These are phyloP conservation scores for Ormosia semicastrata DNA, from an alignment of 306 rosid species.

Conservation along the genomic window DNA sequence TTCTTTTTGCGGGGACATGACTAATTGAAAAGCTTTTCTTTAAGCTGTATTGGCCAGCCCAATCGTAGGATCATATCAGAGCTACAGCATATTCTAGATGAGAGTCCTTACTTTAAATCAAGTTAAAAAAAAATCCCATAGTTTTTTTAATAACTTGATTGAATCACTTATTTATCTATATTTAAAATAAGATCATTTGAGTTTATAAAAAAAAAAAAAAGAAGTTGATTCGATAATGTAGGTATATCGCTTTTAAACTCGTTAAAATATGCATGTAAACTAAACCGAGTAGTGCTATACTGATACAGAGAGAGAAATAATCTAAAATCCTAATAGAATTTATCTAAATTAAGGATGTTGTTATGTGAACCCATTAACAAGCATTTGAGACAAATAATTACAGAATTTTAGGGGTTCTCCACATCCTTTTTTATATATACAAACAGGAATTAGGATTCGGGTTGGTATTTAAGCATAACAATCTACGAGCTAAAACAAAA, in stretches of 20 bases:
- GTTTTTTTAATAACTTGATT: background rate
- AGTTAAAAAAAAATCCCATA: too few species aligned
- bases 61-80: background rate
- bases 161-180: too few species aligned
- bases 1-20: background rate
- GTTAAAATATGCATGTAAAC: background rate
- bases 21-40: background rate
- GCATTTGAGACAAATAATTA: background rate
- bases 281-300: background rate
- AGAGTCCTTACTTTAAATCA: background rate
- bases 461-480: background rate
- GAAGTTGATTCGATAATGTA: background rate
- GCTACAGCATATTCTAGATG: background rate
- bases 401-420: background rate
- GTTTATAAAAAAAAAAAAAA: too few species aligned
- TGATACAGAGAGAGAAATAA: background rate
- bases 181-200: background rate
- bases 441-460: background rate
- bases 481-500: background rate
- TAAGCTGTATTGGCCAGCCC: background rate
- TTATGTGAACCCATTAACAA: background rate
- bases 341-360: background rate
- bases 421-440: background rate
- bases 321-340: background rate
- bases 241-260: background rate